These are phyloP conservation scores for Suillus clintonianus DNA, from an alignment of 768 basidiomycete genomes.

Conservation along the genomic window DNA sequence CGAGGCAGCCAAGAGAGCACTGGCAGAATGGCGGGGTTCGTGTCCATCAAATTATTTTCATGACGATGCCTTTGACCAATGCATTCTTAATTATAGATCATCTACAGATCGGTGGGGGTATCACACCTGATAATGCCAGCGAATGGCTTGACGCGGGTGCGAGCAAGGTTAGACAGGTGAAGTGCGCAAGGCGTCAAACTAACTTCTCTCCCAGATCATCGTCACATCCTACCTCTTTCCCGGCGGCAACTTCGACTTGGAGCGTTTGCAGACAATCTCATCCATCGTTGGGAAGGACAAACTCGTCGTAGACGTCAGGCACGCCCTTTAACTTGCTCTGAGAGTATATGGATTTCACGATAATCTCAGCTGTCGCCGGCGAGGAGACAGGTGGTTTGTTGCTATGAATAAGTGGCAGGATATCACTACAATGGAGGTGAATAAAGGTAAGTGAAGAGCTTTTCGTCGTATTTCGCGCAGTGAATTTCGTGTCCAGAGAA, in stretches of 20 bases:
- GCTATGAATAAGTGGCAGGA: slow-evolving; percentile 99
- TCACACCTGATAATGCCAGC: slow-evolving; percentile 75
- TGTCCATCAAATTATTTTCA: slow-evolving; percentile 10
- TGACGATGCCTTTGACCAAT: slow-evolving; percentile 6
- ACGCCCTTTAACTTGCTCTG: slow-evolving; percentile 11
- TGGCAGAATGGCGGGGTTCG: slow-evolving; percentile 81
- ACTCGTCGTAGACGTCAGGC: slow-evolving; percentile 96
- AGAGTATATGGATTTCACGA: background rate
- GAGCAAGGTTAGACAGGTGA: slow-evolving; percentile 62
- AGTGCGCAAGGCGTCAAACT: slow-evolving; percentile 1
- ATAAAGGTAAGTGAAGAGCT: slow-evolving; percentile 52
- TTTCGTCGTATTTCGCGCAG: background rate
- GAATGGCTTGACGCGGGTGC: slow-evolving; percentile 90
- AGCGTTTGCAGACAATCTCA: slow-evolving; percentile 66
- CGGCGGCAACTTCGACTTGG: slow-evolving; percentile 70
- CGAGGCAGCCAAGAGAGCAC: slow-evolving; percentile 80
- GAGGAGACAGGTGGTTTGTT: slow-evolving; percentile 81
- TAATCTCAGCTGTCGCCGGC: slow-evolving; percentile 71
- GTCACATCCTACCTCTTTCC: slow-evolving; percentile 98
- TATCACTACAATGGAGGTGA: slow-evolving; percentile 92
- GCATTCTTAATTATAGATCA: slow-evolving; percentile 46
- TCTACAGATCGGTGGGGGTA: slow-evolving; percentile 93
- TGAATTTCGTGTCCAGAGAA: slow-evolving; percentile 44
- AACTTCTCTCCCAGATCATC: slow-evolving; percentile 67
- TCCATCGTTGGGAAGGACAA: slow-evolving; percentile 74